phyloP scores from a whole-genome alignment of 2,329 filamentous ascomycete genomes.

The Aspergillus pseudotamarii region DNA sequence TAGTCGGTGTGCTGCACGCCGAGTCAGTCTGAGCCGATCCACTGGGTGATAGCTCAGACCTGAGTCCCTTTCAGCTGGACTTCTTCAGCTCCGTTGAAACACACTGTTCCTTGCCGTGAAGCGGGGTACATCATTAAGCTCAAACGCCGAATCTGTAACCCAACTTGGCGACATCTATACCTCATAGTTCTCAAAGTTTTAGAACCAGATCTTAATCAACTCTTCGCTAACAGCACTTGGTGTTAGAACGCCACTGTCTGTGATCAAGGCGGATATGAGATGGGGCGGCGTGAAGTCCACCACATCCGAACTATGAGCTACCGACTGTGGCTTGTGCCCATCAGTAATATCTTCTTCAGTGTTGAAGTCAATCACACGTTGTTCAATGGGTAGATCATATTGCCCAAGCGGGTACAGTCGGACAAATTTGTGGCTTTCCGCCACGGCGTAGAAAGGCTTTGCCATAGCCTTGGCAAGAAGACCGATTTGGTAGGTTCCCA shows the following conservation, averaged over 20 bases:
- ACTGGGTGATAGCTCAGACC: background rate
- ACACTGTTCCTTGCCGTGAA: background rate
- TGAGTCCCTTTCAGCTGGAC: background rate
- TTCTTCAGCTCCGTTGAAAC: background rate
- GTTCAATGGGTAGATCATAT: slow-evolving; percentile 77
- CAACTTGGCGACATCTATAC: background rate
- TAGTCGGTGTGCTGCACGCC: background rate
- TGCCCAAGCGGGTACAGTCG: slow-evolving; percentile 82
- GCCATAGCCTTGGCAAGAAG: slow-evolving; percentile 72
- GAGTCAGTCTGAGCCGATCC: background rate
- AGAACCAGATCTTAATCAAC: slow-evolving; percentile 61
- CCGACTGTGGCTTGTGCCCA: slow-evolving; percentile 48
- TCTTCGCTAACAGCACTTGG: slow-evolving; percentile 69
- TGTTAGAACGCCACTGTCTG: slow-evolving; percentile 64
- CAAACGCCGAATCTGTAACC: background rate
- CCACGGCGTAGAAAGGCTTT: slow-evolving; percentile 85
- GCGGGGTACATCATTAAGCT: background rate
- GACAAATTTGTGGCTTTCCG: slow-evolving; percentile 96
- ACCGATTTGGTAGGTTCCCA: slow-evolving; percentile 86
- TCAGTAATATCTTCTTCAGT: slow-evolving; percentile 54
- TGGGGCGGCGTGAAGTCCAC: slow-evolving; percentile 60
- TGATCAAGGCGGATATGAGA: slow-evolving; percentile 66
- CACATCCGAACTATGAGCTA: slow-evolving; percentile 35
- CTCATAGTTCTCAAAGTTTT: background rate
- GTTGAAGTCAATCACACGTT: slow-evolving; percentile 75